These are phyloP conservation scores for Sclerotinia sclerotiorum DNA, from an alignment of 2,329 filamentous ascomycete species.

Conservation along the genomic window DNA sequence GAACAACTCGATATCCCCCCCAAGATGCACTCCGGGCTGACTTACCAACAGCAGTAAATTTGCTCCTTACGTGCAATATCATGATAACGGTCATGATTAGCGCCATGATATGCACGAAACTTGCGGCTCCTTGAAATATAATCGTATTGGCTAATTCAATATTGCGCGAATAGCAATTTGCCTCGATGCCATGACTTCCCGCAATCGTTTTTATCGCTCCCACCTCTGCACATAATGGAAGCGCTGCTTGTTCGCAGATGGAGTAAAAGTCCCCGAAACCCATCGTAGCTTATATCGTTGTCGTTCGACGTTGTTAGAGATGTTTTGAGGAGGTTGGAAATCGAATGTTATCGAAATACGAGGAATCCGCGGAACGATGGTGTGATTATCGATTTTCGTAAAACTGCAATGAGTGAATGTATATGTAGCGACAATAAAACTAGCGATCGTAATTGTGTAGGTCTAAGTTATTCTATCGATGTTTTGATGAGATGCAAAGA, in stretches of 20 bases:
- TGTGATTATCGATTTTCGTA: conserved; percentile 10
- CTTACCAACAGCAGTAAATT: conserved; percentile 96
- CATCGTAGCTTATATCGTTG: conserved; percentile 48
- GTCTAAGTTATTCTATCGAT: conserved; percentile 24
- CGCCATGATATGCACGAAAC: conserved; percentile 88
- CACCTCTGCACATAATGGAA: conserved; percentile 85
- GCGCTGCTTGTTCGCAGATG: conserved; percentile 80
- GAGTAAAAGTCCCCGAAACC: conserved; percentile 87
- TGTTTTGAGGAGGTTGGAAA: conserved; percentile 28
- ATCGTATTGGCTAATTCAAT: conserved; percentile 97
- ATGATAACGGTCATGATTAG: conserved; percentile 93
- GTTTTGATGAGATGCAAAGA: conserved; percentile 22
- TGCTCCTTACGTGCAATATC: conserved; percentile 94
- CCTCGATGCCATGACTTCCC: conserved; percentile 74
- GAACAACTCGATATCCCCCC: conserved; percentile 3
- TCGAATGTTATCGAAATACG: conserved; percentile 17
- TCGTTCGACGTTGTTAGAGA: conserved; percentile 22
- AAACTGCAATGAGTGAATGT: conserved; percentile 29
- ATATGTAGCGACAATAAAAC: conserved; percentile 25
- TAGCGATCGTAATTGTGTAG: conserved; percentile 24
- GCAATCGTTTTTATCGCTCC: conserved; percentile 70
- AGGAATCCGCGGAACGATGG: conserved; percentile 22
- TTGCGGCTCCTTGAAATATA: conserved; percentile 91
- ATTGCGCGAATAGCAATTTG: conserved; percentile 89
- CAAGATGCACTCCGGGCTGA: conserved; percentile 25